Percentiles rank a stretch among this genome's conserved stretches.
phyloP scores from a whole-genome alignment of 768 basidiomycete genomes.

The Macrolepiota albuminosa region DNA sequence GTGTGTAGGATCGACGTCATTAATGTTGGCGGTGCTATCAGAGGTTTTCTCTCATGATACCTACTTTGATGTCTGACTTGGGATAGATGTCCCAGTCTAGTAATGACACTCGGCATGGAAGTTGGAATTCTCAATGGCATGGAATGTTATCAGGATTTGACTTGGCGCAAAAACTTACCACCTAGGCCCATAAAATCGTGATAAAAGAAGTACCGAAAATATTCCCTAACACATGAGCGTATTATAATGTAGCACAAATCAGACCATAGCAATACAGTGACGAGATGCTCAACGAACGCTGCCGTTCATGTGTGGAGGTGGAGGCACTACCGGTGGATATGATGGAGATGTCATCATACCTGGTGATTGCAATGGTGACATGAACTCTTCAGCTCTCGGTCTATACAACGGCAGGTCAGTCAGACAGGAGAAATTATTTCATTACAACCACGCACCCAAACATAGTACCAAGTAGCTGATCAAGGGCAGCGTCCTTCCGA shows the following conservation, averaged over 20 bases:
- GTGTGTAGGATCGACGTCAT: constrained; percentile 14
- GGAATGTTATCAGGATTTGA: not conserved
- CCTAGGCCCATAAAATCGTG: not conserved
- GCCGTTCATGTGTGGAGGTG: constrained; percentile 9
- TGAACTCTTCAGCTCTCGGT: constrained; percentile 21
- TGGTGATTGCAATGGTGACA: constrained; percentile 14
- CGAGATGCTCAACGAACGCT: constrained; percentile 2
- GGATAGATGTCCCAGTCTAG: not conserved
- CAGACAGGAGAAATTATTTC: not conserved
- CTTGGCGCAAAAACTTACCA: not conserved
- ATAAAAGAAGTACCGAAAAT: not conserved
- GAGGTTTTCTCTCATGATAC: constrained; percentile 13
- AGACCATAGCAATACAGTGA: not conserved
- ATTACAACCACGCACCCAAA: constrained; percentile 44
- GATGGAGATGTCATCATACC: constrained; percentile 9
- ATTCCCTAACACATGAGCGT: not conserved
- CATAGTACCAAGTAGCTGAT: constrained; percentile 40
- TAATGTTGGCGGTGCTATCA: constrained; percentile 16
- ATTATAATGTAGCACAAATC: not conserved
- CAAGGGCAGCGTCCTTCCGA: constrained; percentile 59
- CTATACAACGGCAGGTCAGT: constrained; percentile 7
- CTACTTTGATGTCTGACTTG: not conserved
- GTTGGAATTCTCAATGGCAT: not conserved
- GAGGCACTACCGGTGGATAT: not conserved
- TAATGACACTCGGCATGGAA: not conserved